These are phyloP conservation scores for Chlorella sp. DNA, from an alignment of 139 green algal species.

Conservation along the genomic window DNA sequence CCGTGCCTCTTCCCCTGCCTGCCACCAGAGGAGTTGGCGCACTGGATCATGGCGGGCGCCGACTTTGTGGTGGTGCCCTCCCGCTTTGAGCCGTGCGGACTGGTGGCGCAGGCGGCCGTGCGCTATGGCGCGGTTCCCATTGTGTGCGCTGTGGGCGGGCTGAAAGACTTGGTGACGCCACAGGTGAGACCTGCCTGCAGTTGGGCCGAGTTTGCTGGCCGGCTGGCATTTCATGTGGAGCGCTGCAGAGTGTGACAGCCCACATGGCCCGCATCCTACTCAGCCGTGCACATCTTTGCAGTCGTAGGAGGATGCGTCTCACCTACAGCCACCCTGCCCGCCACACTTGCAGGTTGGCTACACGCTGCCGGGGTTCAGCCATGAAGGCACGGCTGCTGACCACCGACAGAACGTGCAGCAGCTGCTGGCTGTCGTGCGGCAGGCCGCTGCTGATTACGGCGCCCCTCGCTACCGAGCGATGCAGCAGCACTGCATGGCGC, in stretches of 20 bases:
- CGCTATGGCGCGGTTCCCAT: slow-evolving; percentile 84
- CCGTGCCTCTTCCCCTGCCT: background rate
- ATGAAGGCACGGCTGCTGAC: slow-evolving; percentile 19
- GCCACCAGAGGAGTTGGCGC: slow-evolving; percentile 64
- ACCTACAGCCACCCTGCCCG: background rate
- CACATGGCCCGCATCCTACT: background rate
- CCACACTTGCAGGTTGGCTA: slow-evolving; percentile 24
- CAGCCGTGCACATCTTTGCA: too few species aligned
- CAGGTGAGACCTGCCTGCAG: slow-evolving; percentile 12
- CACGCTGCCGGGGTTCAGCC: background rate
- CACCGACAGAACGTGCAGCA: slow-evolving; percentile 35
- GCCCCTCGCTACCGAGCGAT: slow-evolving; percentile 29
- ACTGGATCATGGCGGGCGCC: slow-evolving; percentile 75
- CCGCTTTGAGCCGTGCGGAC: slow-evolving; percentile 85
- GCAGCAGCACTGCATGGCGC: slow-evolving; percentile 63
- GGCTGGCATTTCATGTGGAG: background rate
- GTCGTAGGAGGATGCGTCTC: too few species aligned
- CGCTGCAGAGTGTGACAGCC: too few species aligned
- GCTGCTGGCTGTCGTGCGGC: slow-evolving; percentile 41
- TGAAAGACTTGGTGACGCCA: slow-evolving; percentile 68
- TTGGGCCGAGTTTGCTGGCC: background rate
- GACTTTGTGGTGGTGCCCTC: slow-evolving; percentile 86
- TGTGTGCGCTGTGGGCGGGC: slow-evolving; percentile 69
- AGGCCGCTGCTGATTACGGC: slow-evolving; percentile 44
- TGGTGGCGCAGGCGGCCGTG: slow-evolving; percentile 77